phyloP scores from a whole-genome alignment of 2,329 filamentous ascomycete species.

The Ophiocordyceps australis region DNA sequence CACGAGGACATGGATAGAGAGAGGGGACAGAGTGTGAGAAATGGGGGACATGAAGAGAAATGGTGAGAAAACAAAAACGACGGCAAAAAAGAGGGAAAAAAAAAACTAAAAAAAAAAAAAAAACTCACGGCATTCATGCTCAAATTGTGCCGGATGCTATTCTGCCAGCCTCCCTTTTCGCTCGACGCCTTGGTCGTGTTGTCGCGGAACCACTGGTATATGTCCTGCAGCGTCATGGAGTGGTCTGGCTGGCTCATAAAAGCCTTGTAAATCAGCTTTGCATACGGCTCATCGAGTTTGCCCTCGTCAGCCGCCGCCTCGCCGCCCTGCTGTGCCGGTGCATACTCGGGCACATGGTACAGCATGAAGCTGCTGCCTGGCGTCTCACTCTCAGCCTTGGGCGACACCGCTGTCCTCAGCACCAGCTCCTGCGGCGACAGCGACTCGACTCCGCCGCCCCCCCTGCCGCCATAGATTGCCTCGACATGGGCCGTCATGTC shows the following conservation, averaged over 20 bases:
- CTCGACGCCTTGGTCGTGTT: conserved; percentile 70
- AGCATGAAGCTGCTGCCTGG: no score
- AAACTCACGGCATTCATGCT: conserved; percentile 88
- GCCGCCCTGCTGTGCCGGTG: conserved; percentile 5
- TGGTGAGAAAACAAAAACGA: neutral
- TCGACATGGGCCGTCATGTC: no score
- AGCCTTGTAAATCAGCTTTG: conserved; percentile 61
- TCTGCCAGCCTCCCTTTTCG: conserved; percentile 72
- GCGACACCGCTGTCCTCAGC: conserved; percentile 3
- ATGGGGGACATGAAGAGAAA: neutral
- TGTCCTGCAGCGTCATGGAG: conserved; percentile 64
- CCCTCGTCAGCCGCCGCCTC: conserved; percentile 2
- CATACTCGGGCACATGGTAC: neutral
- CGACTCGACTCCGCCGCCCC: no score
- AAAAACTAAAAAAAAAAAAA: no score
- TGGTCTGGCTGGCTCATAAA: conserved; percentile 48
- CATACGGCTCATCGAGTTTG: conserved; percentile 49
- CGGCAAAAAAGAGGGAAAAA: conserved; percentile 2
- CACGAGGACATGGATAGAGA: no score
- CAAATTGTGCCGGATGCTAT: conserved; percentile 87
- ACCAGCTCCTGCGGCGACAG: conserved; percentile 2
- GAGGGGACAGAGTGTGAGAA: neutral
- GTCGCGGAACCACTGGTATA: conserved; percentile 77
- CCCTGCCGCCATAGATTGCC: no score
- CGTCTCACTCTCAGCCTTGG: conserved; percentile 1